phyloP scores from a whole-genome alignment of 2,329 filamentous ascomycete species.

The Didymella pomorum region DNA sequence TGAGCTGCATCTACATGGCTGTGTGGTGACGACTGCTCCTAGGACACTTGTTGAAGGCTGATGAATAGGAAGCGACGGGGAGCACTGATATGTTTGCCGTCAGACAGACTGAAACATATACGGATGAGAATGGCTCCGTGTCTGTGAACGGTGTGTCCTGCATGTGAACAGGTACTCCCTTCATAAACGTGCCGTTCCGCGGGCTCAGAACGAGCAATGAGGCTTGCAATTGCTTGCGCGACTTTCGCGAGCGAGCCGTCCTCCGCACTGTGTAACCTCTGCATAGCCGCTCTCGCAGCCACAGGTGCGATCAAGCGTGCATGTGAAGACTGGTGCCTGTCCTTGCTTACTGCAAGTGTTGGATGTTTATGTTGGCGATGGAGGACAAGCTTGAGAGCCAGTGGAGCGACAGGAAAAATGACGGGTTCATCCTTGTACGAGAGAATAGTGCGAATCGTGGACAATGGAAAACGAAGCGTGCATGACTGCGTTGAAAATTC shows the following conservation, averaged over 20 bases:
- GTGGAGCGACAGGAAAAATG: neutral
- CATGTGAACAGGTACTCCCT: conserved; percentile 17
- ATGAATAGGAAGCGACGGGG: conserved; percentile 5
- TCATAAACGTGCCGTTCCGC: conserved; percentile 19
- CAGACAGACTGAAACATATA: conserved; percentile 9
- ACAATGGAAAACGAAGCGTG: conserved; percentile 21
- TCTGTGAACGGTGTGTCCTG: conserved; percentile 18
- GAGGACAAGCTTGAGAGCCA: neutral
- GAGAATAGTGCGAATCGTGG: conserved; percentile 9
- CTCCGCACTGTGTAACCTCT: conserved; percentile 21
- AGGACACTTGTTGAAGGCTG: neutral
- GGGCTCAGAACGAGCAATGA: conserved; percentile 22
- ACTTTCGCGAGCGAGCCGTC: conserved; percentile 35
- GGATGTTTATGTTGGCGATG: neutral
- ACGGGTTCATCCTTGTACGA: conserved; percentile 12
- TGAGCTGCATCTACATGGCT: conserved; percentile 20
- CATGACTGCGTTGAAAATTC: conserved; percentile 20
- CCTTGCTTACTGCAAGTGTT: conserved; percentile 15
- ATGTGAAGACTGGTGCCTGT: conserved; percentile 4
- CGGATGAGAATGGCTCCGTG: conserved; percentile 3
- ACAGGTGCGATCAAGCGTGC: conserved; percentile 5
- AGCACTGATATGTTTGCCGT: conserved; percentile 4
- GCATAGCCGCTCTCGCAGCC: conserved; percentile 8
- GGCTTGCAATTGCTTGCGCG: conserved; percentile 29
- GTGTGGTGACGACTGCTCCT: conserved; percentile 8